These are phyloP conservation scores for Ogataea pilisensis DNA, from an alignment of 805 yeast species.

Conservation along the genomic window DNA sequence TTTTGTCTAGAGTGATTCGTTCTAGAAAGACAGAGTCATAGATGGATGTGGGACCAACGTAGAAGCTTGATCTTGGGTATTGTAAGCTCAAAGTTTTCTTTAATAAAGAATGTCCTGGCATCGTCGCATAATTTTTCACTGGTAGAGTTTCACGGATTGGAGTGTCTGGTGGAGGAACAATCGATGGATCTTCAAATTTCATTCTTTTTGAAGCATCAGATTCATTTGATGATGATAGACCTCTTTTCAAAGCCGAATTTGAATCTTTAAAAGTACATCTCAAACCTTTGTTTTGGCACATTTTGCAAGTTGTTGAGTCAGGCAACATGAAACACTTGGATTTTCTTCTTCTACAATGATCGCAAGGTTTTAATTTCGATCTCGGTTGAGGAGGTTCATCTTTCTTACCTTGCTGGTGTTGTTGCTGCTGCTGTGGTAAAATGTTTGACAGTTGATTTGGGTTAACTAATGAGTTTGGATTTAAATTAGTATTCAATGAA, in stretches of 20 bases:
- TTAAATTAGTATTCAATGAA: no score
- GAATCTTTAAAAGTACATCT: slow-evolving; percentile 72
- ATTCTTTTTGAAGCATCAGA: slow-evolving; percentile 25
- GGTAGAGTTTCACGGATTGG: slow-evolving; percentile 53
- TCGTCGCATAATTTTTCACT: slow-evolving; percentile 60
- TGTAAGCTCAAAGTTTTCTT: slow-evolving; percentile 73
- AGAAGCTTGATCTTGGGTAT: slow-evolving; percentile 85
- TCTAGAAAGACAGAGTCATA: slow-evolving; percentile 72
- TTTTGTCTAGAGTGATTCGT: slow-evolving; percentile 57
- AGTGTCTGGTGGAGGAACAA: slow-evolving; percentile 36
- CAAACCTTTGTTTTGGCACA: slow-evolving; percentile 70
- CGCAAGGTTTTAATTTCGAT: slow-evolving; percentile 62
- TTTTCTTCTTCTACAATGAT: slow-evolving; percentile 76
- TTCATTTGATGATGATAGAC: slow-evolving; percentile 27
- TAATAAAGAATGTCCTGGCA: slow-evolving; percentile 60
- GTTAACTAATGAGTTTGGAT: slow-evolving; percentile 3
- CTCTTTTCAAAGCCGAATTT: slow-evolving; percentile 38
- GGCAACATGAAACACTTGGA: slow-evolving; percentile 73
- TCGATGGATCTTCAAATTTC: slow-evolving; percentile 31
- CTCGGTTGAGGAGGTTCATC: slow-evolving; percentile 36
- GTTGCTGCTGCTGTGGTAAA: not conserved
- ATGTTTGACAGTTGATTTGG: slow-evolving; percentile 1
- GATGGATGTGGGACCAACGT: slow-evolving; percentile 83
- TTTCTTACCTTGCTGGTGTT: slow-evolving; percentile 5
- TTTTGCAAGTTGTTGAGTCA: slow-evolving; percentile 60